These are phyloP conservation scores for Notholithocarpus densiflorus DNA, from an alignment of 306 rosid species.

Conservation along the genomic window DNA sequence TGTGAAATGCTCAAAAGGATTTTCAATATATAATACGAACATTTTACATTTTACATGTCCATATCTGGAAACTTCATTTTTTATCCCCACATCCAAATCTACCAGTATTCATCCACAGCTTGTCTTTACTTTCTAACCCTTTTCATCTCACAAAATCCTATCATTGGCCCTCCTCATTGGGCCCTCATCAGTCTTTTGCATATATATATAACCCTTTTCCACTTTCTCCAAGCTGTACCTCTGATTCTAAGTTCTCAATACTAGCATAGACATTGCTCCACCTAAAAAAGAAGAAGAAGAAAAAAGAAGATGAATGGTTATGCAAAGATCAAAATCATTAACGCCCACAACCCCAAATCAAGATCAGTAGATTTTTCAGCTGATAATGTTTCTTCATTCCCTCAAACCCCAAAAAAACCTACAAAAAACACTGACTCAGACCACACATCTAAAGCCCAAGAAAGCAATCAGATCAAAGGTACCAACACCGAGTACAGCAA, in stretches of 20 bases:
- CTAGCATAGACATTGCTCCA: not conserved
- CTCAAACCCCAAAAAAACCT: slow-evolving; percentile 17
- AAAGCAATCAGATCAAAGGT: slow-evolving; percentile 3
- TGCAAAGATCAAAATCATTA: slow-evolving; percentile 40
- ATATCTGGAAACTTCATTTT: too few species aligned
- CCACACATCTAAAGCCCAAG: not conserved
- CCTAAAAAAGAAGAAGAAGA: slow-evolving; percentile 26
- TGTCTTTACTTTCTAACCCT: too few species aligned
- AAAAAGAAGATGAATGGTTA: slow-evolving; percentile 39
- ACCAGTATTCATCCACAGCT: too few species aligned
- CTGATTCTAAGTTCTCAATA: not conserved
- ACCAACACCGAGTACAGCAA: not conserved
- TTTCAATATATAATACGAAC: too few species aligned
- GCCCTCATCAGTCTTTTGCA: not conserved
- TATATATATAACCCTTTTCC: not conserved
- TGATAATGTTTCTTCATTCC: slow-evolving; percentile 22
- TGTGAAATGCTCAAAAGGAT: too few species aligned
- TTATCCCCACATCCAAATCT: too few species aligned
- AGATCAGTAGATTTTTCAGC: slow-evolving; percentile 55
- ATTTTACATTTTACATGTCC: too few species aligned
- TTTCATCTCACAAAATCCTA: too few species aligned
- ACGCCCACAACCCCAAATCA: slow-evolving; percentile 38
- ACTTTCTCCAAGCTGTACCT: not conserved
- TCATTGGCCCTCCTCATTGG: not conserved
- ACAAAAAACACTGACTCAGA: not conserved